Conservation (phyloP, 257 asterid genomes). For the Fraxinus cuspidata region DNA sequence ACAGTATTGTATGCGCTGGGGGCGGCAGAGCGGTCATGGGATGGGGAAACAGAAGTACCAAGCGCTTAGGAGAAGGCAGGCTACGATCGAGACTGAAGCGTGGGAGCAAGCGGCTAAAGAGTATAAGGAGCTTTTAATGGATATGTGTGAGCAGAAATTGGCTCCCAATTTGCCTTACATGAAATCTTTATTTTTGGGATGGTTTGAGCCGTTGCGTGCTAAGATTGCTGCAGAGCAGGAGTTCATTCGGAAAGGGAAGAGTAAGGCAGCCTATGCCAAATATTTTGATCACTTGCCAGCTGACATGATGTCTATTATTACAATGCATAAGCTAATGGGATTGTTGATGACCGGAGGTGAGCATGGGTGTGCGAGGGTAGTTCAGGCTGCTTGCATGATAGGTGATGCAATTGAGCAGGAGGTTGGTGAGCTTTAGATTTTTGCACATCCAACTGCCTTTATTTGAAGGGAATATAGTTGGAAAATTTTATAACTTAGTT, state of each 20-base stretch:
- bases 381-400: constrained; percentile 67
- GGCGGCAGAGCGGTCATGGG: constrained; percentile 38
- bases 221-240: constrained; percentile 79
- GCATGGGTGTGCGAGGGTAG: constrained; percentile 68
- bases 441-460: constrained; percentile 5
- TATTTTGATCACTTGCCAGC: constrained; percentile 76
- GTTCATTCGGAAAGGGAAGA: constrained; percentile 57
- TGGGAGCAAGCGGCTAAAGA: constrained; percentile 85
- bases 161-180: constrained; percentile 91
- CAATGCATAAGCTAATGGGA: constrained; percentile 85
- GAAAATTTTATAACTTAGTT: constrained; percentile 3
- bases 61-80: constrained; percentile 65
- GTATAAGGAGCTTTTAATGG: constrained; percentile 72
- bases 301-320: constrained; percentile 85
- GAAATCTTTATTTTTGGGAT: constrained; percentile 81
- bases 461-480: not conserved
- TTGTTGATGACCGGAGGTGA: constrained; percentile 77
- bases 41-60: constrained; percentile 48
- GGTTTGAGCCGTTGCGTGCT: constrained; percentile 84
- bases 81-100: constrained; percentile 78
- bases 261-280: constrained; percentile 51
- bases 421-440: constrained; percentile 49
- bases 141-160: constrained; percentile 83
- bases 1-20: constrained; percentile 35
- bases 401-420: constrained; percentile 93